phyloP scores from a whole-genome alignment of 1,284 basidiomycete species.

The Coriolopsis trogii region DNA sequence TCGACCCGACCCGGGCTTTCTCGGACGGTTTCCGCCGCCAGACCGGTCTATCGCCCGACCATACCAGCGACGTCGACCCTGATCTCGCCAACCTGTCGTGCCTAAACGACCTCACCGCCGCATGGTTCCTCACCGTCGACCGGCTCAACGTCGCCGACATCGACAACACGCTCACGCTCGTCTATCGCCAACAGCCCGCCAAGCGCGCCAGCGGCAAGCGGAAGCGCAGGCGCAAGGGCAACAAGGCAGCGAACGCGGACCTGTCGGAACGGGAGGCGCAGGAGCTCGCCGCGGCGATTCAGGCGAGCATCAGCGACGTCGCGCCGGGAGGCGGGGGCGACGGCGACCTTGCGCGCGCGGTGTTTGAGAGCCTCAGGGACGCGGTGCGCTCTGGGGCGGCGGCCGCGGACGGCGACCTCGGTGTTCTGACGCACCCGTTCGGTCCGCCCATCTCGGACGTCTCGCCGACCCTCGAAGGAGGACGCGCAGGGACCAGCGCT shows the following conservation, averaged over 20 bases:
- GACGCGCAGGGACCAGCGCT: neutral
- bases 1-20: constrained; percentile 52
- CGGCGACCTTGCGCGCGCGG: constrained; percentile 23
- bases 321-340: constrained; percentile 18
- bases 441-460: constrained; percentile 13
- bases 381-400: constrained; percentile 1
- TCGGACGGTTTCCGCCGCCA: constrained; percentile 60
- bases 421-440: constrained; percentile 18
- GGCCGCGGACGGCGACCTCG: constrained; percentile 2
- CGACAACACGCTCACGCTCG: constrained; percentile 45
- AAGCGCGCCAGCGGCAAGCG: constrained; percentile 4
- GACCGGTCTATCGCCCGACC: constrained; percentile 39
- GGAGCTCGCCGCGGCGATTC: constrained; percentile 61
- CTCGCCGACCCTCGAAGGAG: neutral
- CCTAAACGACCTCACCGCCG: constrained; percentile 36
- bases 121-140: constrained; percentile 36
- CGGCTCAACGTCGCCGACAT: constrained; percentile 41
- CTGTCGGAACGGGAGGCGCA: constrained; percentile 33
- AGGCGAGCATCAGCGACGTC: constrained; percentile 62
- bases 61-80: constrained; percentile 5
- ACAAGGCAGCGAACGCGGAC: neutral
- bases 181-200: constrained; percentile 50
- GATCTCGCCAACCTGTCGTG: constrained; percentile 13
- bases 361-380: constrained; percentile 26
- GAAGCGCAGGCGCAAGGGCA: neutral